Conservation (phyloP, 192 early-diverging fungal genomes). For the Umbelopsis vinacea region DNA sequence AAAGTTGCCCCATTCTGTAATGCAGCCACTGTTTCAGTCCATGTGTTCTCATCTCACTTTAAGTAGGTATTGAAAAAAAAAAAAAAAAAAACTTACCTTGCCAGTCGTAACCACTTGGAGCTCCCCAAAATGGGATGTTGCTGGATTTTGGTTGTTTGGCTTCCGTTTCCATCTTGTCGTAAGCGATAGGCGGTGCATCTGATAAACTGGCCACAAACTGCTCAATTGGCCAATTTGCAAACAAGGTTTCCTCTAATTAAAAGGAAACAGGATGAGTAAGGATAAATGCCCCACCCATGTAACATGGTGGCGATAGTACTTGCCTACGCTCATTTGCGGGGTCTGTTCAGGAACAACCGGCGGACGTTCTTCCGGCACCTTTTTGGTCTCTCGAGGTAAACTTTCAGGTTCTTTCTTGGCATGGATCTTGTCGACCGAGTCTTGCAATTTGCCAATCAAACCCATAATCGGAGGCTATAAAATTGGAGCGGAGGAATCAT, state of each 20-base stretch:
- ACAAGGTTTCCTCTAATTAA: slow-evolving; percentile 2
- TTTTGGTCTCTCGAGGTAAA: too few species aligned
- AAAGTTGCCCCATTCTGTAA: slow-evolving; percentile 14
- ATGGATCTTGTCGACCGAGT: background rate
- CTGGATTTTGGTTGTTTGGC: background rate
- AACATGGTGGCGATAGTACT: background rate
- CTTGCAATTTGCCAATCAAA: background rate
- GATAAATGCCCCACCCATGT: background rate
- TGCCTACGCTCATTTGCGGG: background rate
- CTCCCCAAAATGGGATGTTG: slow-evolving; percentile 23
- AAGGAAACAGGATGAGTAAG: background rate
- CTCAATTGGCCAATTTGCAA: slow-evolving; percentile 12
- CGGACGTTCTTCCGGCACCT: too few species aligned
- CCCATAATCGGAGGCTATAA: background rate
- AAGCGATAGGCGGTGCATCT: background rate
- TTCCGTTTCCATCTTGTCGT: slow-evolving; percentile 6
- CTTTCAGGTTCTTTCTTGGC: slow-evolving; percentile 5
- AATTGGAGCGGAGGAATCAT: too few species aligned
- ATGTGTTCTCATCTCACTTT: too few species aligned
- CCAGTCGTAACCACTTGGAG: slow-evolving; percentile 28
- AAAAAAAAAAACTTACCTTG: slow-evolving; percentile 30
- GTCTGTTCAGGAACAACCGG: too few species aligned
- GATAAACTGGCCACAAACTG: slow-evolving; percentile 18
- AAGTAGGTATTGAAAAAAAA: too few species aligned
- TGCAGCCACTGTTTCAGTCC: too few species aligned